A percentile compares a stretch with the other conserved stretches of the same genome.
These are phyloP conservation scores for Boletus sp. DNA, from an alignment of 768 basidiomycete genomes.

Conservation along the genomic window DNA sequence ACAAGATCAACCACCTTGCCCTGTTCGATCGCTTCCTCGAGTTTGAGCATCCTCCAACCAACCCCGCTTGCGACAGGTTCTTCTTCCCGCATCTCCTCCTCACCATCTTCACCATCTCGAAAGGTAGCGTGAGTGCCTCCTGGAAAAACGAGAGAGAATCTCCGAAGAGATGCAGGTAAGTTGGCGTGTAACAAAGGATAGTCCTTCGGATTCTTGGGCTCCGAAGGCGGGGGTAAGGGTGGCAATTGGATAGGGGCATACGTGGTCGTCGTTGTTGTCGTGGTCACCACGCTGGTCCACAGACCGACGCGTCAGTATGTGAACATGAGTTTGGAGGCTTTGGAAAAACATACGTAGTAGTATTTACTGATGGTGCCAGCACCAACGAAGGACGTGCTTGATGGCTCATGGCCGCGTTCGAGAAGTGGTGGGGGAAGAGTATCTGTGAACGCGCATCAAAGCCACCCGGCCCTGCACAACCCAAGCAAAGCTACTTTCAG, in stretches of 20 bases:
- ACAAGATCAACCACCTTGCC: slow-evolving; percentile 57
- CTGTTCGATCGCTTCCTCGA: slow-evolving; percentile 53
- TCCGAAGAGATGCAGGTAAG: slow-evolving; percentile 68
- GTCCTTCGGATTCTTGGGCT: slow-evolving; percentile 73
- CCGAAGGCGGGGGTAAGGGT: slow-evolving; percentile 62
- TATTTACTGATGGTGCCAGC: slow-evolving; percentile 79
- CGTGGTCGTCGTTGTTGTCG: slow-evolving; percentile 86
- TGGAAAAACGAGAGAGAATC: slow-evolving; percentile 77
- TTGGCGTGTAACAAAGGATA: slow-evolving; percentile 76
- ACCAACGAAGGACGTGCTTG: slow-evolving; percentile 63
- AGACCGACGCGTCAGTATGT: slow-evolving; percentile 22
- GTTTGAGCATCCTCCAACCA: slow-evolving; percentile 75
- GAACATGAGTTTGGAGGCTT: not conserved
- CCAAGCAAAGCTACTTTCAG: slow-evolving; percentile 25
- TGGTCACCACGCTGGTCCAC: slow-evolving; percentile 71
- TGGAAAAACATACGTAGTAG: slow-evolving; percentile 63
- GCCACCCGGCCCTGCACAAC: slow-evolving; percentile 33
- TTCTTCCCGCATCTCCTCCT: slow-evolving; percentile 69
- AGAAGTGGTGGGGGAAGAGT: slow-evolving; percentile 26
- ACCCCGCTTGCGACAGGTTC: slow-evolving; percentile 59
- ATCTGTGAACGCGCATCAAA: slow-evolving; percentile 30
- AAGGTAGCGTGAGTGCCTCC: slow-evolving; percentile 80
- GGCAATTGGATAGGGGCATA: slow-evolving; percentile 88
- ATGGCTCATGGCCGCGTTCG: slow-evolving; percentile 51
- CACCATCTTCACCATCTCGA: slow-evolving; percentile 61